These are phyloP conservation scores for Mycena maculata DNA, from an alignment of 768 basidiomycete species.

Conservation along the genomic window DNA sequence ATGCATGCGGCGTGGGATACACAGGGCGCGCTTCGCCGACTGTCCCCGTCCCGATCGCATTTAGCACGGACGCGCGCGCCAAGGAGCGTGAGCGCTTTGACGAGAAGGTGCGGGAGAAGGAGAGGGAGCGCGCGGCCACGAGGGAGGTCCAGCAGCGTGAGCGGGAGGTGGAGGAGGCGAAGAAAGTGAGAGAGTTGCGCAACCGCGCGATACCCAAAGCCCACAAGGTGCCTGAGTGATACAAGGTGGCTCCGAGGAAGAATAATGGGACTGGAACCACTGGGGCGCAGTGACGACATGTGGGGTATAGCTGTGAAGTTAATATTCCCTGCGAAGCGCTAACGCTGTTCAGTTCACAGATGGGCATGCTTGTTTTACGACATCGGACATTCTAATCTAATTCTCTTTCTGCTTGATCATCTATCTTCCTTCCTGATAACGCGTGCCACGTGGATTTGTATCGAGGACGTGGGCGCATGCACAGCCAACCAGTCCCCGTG, in stretches of 20 bases:
- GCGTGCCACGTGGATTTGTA: too few species aligned
- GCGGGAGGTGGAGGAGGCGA: constrained; percentile 67
- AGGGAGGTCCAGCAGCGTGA: constrained; percentile 60
- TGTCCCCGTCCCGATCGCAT: constrained; percentile 57
- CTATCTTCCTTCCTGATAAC: too few species aligned
- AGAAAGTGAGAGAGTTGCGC: constrained; percentile 70
- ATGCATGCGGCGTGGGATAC: constrained; percentile 64
- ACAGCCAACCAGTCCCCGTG: too few species aligned
- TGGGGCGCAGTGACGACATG: constrained; percentile 12
- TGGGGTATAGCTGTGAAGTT: too few species aligned
- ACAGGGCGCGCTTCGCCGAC: constrained; percentile 57
- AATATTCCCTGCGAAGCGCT: too few species aligned
- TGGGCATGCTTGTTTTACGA: too few species aligned
- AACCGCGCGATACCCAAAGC: constrained; percentile 74
- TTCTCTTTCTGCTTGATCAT: too few species aligned
- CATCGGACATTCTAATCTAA: too few species aligned
- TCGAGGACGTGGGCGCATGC: too few species aligned
- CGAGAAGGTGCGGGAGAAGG: constrained; percentile 64
- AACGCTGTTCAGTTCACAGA: too few species aligned
- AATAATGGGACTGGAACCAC: constrained; percentile 38
- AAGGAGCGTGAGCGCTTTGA: constrained; percentile 76
- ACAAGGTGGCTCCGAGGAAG: constrained; percentile 74
- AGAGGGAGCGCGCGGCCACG: constrained; percentile 60
- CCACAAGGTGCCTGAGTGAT: constrained; percentile 82
- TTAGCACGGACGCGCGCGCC: constrained; percentile 67